phyloP scores from a whole-genome alignment of 805 yeast genomes.

The Candida insectalens region DNA sequence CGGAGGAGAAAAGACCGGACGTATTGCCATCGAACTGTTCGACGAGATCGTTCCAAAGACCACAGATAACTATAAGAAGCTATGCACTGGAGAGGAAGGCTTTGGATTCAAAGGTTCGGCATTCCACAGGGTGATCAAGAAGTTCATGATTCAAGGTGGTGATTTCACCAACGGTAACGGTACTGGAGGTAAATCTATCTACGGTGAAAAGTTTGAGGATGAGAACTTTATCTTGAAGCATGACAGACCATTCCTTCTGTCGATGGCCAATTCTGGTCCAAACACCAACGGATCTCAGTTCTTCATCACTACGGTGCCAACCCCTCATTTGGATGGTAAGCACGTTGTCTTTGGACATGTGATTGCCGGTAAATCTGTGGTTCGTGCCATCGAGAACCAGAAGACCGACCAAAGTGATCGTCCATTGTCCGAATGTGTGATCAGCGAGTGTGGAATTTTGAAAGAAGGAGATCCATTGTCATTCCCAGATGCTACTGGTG shows the following conservation, averaged over 20 bases:
- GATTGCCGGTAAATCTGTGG: constrained; percentile 69
- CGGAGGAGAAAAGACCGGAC: constrained; percentile 60
- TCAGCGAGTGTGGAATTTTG: constrained; percentile 72
- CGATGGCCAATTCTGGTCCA: constrained; percentile 97
- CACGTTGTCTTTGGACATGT: constrained; percentile 96
- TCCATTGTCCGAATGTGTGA: constrained; percentile 62
- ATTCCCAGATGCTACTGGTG: constrained; percentile 76
- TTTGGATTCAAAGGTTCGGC: constrained; percentile 69
- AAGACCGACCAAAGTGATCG: constrained; percentile 59
- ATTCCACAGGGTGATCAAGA: constrained; percentile 88
- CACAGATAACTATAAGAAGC: constrained; percentile 79
- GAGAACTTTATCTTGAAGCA: constrained; percentile 75
- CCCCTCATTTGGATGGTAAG: constrained; percentile 92
- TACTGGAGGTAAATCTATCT: constrained; percentile 76
- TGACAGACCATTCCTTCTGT: constrained; percentile 75
- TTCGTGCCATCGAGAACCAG: constrained; percentile 65
- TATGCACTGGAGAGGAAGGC: constrained; percentile 87
- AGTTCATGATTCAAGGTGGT: constrained; percentile 93
- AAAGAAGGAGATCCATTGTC: constrained; percentile 43
- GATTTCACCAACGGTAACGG: constrained; percentile 71
- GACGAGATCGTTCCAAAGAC: constrained; percentile 65
- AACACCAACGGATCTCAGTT: constrained; percentile 95
- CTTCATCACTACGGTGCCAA: constrained; percentile 83
- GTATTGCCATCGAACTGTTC: constrained; percentile 67
- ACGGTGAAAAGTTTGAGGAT: constrained; percentile 83